A percentile compares a stretch with the other conserved stretches of the same genome.
Evolutionary conservation across 2,329 filamentous ascomycete genomes (phyloP).

Genomic region (Aspergillus persii): DNA sequence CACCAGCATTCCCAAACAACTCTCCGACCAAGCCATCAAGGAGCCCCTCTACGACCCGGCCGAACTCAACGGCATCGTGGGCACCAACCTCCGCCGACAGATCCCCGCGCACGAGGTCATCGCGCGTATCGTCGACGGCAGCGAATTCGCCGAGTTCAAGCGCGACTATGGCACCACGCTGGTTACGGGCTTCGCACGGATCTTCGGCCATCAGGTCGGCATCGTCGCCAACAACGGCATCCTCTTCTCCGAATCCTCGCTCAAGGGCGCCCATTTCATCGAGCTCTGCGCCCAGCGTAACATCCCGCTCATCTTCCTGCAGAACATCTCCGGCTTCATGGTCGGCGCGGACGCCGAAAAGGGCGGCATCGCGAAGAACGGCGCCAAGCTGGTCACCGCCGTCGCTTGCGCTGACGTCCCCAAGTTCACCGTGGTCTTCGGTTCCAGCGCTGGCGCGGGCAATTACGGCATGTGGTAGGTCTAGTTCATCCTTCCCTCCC

Average conservation of each 20-base stretch:
- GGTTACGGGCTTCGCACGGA: slow-evolving; percentile 85
- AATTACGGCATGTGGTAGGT: slow-evolving; percentile 94
- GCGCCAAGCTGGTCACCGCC: slow-evolving; percentile 92
- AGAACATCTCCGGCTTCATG: slow-evolving; percentile 99
- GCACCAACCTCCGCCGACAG: slow-evolving; percentile 82
- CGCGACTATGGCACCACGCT: slow-evolving; percentile 83
- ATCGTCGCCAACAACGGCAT: slow-evolving; percentile 97
- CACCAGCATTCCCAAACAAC: slow-evolving; percentile 33
- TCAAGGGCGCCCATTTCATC: slow-evolving; percentile 97
- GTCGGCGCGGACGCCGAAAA: slow-evolving; percentile 88
- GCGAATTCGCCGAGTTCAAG: slow-evolving; percentile 92
- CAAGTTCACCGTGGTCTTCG: slow-evolving; percentile 96
- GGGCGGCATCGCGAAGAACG: slow-evolving; percentile 95
- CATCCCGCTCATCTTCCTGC: slow-evolving; percentile 87
- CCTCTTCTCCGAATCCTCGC: slow-evolving; percentile 79
- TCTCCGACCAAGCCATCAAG: slow-evolving; percentile 47
- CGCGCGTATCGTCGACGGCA: slow-evolving; percentile 86
- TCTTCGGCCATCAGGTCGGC: slow-evolving; percentile 86
- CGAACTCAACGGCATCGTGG: slow-evolving; percentile 84
- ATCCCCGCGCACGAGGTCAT: slow-evolving; percentile 88
- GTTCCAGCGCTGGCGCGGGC: slow-evolving; percentile 85
- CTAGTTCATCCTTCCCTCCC: not conserved
- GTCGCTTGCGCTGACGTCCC: slow-evolving; percentile 92
- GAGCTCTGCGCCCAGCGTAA: slow-evolving; percentile 88
- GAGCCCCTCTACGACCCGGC: slow-evolving; percentile 77